Evolutionary conservation across 441 rosid genomes (phyloP), one percentile per base, ranked within the genome.

Genomic region (Breynia disticha): DNA sequence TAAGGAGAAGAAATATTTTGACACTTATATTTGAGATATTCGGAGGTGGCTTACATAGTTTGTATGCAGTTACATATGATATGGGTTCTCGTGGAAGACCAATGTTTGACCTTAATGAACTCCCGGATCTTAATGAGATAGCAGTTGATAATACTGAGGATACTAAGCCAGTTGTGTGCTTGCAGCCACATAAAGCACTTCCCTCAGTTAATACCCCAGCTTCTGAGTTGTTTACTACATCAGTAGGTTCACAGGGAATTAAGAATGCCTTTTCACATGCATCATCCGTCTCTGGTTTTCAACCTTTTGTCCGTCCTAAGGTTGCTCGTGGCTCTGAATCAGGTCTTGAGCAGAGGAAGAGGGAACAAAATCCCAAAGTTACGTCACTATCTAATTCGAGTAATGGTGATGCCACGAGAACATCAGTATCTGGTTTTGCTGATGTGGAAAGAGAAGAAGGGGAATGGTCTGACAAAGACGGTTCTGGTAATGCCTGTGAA

Each of bases 61-160:
- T 80, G 78, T 72, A 93, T 84, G 95, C 84, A 72, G 73, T 67
- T 73, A 71, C 79, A 62, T 70, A 77, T 77, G 86, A 84, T 70
- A 93, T 93, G 97, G 90, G 88, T 66, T 83, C 93, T 58, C 76
- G 83, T 62, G 95, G 95, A 75, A 83, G 75, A 79, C 68, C 67
- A 48, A 66, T 86, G 63, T 84, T 93, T 83, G 99, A 93, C 81
- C 97, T 89, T 80, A 93, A 93, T 75, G 97, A 93, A 71, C 35
- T 28, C 35, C 35, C 35, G 81, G 99, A 93, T 82, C 97, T 89
- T 80, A 93, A 93, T 75, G 97, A 93, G 71, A 68, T 77, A 17
- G 95, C 81, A 60, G 86, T 84, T 56, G 83, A 74, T 7, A 28
- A 28, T 28, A 28, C 35, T 28, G 95, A 69, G 69, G 86, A 69